Evolutionary conservation across 2,329 filamentous ascomycete genomes (phyloP).

Genomic region (Thyridium curvatum): DNA sequence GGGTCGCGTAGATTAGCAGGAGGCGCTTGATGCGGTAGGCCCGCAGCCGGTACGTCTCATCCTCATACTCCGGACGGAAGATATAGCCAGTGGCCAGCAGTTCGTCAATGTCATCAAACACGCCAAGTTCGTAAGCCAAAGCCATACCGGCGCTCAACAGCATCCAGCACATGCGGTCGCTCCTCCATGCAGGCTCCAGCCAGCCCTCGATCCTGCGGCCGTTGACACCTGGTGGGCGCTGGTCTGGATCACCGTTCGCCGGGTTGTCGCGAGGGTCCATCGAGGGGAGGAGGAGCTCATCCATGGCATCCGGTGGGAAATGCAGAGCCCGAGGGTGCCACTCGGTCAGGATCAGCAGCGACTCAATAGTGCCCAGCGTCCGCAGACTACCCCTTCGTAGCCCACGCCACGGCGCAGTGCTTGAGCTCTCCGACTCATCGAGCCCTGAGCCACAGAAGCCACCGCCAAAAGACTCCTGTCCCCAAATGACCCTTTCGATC

Average conservation of each 20-base stretch:
- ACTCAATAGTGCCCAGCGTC: conserved; percentile 90
- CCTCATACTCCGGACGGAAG: conserved; percentile 61
- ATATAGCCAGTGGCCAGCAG: conserved; percentile 52
- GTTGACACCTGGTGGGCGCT: conserved; percentile 55
- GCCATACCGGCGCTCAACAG: conserved; percentile 85
- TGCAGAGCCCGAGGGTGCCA: conserved; percentile 95
- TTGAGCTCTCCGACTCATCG: conserved; percentile 56
- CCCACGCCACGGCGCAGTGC: conserved; percentile 64
- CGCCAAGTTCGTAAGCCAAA: conserved; percentile 85
- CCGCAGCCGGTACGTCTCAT: conserved; percentile 70
- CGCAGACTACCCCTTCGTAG: conserved; percentile 72
- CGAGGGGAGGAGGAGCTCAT: conserved; percentile 60
- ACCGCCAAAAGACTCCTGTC: conserved; percentile 90
- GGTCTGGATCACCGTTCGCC: conserved; percentile 34
- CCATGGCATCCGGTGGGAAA: conserved; percentile 76
- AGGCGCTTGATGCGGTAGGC: conserved; percentile 78
- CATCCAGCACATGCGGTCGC: conserved; percentile 98
- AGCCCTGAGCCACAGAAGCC: conserved; percentile 72
- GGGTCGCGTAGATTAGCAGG: conserved; percentile 84
- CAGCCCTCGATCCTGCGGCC: conserved; percentile 87
- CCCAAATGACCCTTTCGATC: conserved; percentile 93
- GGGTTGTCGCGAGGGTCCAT: conserved; percentile 35
- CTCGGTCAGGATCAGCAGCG: conserved; percentile 86
- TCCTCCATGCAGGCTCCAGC: conserved; percentile 93
- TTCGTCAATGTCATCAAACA: conserved; percentile 87